Evolutionary conservation across 306 rosid genomes (phyloP).

Genomic region (Styphnolobium japonicum): DNA sequence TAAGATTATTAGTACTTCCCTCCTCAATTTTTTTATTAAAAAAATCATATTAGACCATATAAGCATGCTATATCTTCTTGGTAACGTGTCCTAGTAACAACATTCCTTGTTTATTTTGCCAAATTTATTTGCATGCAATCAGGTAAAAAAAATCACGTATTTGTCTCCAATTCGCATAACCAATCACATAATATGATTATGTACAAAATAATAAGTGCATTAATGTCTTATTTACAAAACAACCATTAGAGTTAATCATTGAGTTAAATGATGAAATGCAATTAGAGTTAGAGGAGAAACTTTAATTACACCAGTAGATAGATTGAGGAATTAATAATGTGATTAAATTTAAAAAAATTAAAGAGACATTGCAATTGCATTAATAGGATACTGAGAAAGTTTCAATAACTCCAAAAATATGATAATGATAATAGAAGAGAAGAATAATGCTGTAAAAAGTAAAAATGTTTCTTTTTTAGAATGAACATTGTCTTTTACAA

Average conservation of each 20-base stretch:
- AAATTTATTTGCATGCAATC: too few relatives aligned
- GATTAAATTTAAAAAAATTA: background rate
- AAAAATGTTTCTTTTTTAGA: background rate
- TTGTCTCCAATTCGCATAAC: too few relatives aligned
- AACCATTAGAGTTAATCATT: background rate
- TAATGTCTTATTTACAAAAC: background rate
- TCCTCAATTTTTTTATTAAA: too few relatives aligned
- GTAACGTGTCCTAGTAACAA: too few relatives aligned
- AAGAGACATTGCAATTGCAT: background rate
- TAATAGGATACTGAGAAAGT: background rate
- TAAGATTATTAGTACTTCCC: too few relatives aligned
- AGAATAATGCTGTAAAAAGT: conserved; percentile 9
- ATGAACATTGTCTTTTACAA: background rate
- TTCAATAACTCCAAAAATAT: background rate
- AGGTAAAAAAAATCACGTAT: too few relatives aligned
- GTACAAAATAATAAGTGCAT: too few relatives aligned
- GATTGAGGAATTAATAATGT: background rate
- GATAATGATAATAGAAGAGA: conserved; percentile 12
- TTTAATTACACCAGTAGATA: background rate
- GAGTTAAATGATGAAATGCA: background rate
- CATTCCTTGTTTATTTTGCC: too few relatives aligned
- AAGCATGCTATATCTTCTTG: too few relatives aligned
- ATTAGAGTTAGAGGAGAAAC: background rate
- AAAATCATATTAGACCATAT: too few relatives aligned
- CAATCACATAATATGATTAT: too few relatives aligned